Conservation (phyloP, 208 protist species). For the Naegleria fowleri region DNA sequence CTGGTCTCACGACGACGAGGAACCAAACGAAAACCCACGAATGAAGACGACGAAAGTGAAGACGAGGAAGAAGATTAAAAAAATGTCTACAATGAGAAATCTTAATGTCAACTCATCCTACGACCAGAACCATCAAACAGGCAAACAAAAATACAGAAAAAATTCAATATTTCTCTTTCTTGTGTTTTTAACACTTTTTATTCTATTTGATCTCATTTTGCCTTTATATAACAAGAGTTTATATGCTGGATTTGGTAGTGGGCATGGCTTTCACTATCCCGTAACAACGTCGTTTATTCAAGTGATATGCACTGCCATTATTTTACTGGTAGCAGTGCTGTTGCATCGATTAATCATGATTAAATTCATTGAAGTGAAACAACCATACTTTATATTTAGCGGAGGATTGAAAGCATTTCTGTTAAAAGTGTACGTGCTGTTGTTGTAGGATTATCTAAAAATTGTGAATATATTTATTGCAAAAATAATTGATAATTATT, state of each 20-base stretch:
- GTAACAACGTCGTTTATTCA: slow-evolving; percentile 1
- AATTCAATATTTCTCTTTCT: not conserved
- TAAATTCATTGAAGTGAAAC: not conserved
- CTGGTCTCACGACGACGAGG: no score
- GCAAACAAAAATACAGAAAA: not conserved
- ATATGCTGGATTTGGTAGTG: not conserved
- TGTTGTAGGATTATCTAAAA: not conserved
- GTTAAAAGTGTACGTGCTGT: not conserved
- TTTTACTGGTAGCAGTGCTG: not conserved
- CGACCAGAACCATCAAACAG: no score
- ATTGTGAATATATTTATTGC: not conserved
- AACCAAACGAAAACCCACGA: no score
- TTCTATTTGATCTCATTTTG: not conserved
- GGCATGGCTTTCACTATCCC: slow-evolving; percentile 9
- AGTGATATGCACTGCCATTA: not conserved
- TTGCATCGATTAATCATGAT: not conserved
- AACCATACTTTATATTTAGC: not conserved
- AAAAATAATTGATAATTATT: no score
- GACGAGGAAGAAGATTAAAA: no score
- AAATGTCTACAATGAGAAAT: no score
- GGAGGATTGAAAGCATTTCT: not conserved
- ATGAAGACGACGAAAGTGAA: no score
- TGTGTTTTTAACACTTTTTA: not conserved
- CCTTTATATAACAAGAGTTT: slow-evolving; percentile 25
- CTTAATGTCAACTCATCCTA: no score